Percentiles rank a stretch among this genome's conserved stretches.
phyloP scores from a whole-genome alignment of 2,329 filamentous ascomycete species.

The Xylaria multiplex region DNA sequence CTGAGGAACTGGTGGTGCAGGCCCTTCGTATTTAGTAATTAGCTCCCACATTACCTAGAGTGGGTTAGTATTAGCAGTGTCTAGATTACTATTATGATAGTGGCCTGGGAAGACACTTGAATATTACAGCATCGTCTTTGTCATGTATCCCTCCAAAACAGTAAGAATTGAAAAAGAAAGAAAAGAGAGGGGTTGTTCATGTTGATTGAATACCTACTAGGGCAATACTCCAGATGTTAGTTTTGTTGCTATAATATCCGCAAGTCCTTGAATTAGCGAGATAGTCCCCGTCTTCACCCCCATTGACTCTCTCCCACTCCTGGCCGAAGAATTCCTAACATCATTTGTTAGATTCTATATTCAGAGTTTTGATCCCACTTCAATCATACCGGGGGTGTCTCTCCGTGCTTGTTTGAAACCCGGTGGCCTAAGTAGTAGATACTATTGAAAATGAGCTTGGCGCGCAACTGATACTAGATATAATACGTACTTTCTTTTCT shows the following conservation, averaged over 20 bases:
- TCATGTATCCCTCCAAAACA: too few species aligned
- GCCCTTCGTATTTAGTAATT: conserved; percentile 38
- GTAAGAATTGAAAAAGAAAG: too few species aligned
- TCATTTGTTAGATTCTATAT: neutral
- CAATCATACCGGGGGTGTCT: conserved; percentile 39
- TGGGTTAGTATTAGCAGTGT: conserved; percentile 7
- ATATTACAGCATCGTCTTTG: neutral
- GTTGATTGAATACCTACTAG: conserved; percentile 30
- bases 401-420: conserved; percentile 19
- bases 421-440: conserved; percentile 34
- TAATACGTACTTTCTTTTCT: conserved; percentile 42
- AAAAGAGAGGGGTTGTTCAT: too few species aligned
- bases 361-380: neutral
- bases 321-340: conserved; percentile 33
- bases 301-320: conserved; percentile 38
- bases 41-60: conserved; percentile 43
- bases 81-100: neutral
- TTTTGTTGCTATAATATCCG: conserved; percentile 40
- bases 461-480: neutral
- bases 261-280: conserved; percentile 29
- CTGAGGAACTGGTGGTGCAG: conserved; percentile 40
- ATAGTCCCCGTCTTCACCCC: conserved; percentile 16
- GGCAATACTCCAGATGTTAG: conserved; percentile 42
- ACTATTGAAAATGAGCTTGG: conserved; percentile 30
- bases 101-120: neutral